A percentile compares a stretch with the other conserved stretches of the same genome.
These are phyloP conservation scores for Talaromyces sp. DNA, from an alignment of 2,329 filamentous ascomycete genomes.

Conservation along the genomic window DNA sequence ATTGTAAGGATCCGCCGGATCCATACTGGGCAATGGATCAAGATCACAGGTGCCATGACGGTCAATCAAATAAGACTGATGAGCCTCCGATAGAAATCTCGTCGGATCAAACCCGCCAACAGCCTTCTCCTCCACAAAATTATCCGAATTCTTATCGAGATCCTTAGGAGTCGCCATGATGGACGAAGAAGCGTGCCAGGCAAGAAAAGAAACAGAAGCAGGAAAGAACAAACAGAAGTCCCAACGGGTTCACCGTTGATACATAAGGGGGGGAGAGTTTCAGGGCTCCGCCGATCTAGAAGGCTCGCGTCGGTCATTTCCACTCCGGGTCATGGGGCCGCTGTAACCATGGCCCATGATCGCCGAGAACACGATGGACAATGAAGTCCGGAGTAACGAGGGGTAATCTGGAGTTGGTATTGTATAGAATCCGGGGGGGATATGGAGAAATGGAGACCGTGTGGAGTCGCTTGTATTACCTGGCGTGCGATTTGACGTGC, in stretches of 20 bases:
- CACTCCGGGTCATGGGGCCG: conserved; percentile 1
- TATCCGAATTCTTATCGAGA: conserved; percentile 5
- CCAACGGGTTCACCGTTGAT: neutral
- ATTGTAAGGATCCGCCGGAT: conserved; percentile 58
- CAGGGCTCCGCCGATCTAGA: neutral
- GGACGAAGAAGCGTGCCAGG: neutral
- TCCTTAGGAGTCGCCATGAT: conserved; percentile 9
- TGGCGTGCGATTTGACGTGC: no score
- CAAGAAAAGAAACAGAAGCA: neutral
- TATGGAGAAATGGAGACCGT: no score
- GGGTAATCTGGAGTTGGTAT: no score
- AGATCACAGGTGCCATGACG: conserved; percentile 58
- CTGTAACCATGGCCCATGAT: neutral
- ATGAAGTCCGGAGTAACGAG: no score
- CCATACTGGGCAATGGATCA: conserved; percentile 54
- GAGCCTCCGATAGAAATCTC: conserved; percentile 25
- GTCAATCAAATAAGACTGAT: conserved; percentile 52
- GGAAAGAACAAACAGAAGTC: no score
- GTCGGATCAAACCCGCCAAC: conserved; percentile 8
- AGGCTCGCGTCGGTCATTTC: conserved; percentile 1
- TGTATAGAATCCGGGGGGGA: no score
- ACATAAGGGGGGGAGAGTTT: neutral
- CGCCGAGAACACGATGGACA: neutral
- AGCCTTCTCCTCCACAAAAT: conserved; percentile 44
- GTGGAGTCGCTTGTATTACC: no score